These are phyloP conservation scores for Gamsiella multidivaricata DNA, from an alignment of 192 early-diverging fungal genomes.

Conservation along the genomic window DNA sequence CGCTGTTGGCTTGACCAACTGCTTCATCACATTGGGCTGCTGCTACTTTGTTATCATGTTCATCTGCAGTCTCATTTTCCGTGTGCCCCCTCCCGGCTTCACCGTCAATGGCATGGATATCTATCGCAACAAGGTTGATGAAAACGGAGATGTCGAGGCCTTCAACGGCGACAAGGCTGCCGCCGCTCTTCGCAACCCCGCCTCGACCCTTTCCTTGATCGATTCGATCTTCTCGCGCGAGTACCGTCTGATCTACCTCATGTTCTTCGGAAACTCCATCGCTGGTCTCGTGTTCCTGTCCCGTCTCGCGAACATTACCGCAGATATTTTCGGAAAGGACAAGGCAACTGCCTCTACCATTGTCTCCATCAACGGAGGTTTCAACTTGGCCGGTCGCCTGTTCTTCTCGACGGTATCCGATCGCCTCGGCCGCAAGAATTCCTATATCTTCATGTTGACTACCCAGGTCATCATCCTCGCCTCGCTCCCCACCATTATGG, in stretches of 20 bases:
- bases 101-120: slow-evolving; percentile 67
- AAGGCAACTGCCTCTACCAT: slow-evolving; percentile 54
- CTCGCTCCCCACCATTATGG: slow-evolving; percentile 67
- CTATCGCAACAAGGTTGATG: slow-evolving; percentile 45
- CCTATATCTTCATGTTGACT: slow-evolving; percentile 67
- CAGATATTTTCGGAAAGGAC: slow-evolving; percentile 40
- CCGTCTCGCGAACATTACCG: slow-evolving; percentile 64
- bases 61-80: slow-evolving; percentile 68
- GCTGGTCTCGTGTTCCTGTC: slow-evolving; percentile 74
- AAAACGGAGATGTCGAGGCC: slow-evolving; percentile 61
- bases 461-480: slow-evolving; percentile 67
- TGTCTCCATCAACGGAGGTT: slow-evolving; percentile 69
- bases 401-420: slow-evolving; percentile 65
- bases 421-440: slow-evolving; percentile 68
- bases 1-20: slow-evolving; percentile 66
- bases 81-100: slow-evolving; percentile 68
- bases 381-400: slow-evolving; percentile 71
- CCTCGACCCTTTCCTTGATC: slow-evolving; percentile 61
- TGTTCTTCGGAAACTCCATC: slow-evolving; percentile 73
- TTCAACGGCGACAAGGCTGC: slow-evolving; percentile 53
- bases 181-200: slow-evolving; percentile 38
- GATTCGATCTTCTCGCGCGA: slow-evolving; percentile 67
- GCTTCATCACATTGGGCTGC: slow-evolving; percentile 72
- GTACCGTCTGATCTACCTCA: slow-evolving; percentile 70
- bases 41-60: slow-evolving; percentile 74